phyloP scores from a whole-genome alignment of 441 rosid species.

The Mallotus japonicus region DNA sequence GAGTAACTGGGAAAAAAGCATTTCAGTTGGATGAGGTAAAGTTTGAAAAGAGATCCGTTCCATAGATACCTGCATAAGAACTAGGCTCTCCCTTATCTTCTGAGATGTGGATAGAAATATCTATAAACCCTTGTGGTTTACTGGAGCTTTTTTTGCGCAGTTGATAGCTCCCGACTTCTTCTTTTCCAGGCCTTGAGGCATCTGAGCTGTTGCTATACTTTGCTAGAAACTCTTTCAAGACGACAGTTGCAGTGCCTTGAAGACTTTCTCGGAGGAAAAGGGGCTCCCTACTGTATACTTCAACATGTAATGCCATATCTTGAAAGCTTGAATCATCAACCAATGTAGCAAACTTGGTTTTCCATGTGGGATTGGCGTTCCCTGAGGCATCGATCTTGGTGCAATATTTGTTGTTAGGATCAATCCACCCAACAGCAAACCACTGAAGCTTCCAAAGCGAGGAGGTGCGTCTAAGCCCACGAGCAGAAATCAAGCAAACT shows the following conservation, averaged over 20 bases:
- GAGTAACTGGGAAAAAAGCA: too few relatives aligned
- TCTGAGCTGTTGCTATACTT: constrained; percentile 40
- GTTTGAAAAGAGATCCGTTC: neutral
- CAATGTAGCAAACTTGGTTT: constrained; percentile 65
- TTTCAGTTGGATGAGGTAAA: neutral
- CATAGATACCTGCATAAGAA: constrained; percentile 37
- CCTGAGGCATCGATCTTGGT: constrained; percentile 68
- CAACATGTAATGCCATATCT: constrained; percentile 53
- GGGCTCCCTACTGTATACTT: constrained; percentile 85
- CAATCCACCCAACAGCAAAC: constrained; percentile 91
- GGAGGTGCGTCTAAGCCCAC: constrained; percentile 67
- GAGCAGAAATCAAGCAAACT: constrained; percentile 74
- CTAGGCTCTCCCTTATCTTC: constrained; percentile 51
- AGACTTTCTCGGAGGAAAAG: constrained; percentile 79
- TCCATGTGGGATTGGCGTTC: constrained; percentile 68
- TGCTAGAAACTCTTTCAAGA: constrained; percentile 59
- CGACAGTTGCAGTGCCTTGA: constrained; percentile 67
- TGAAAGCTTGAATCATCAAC: constrained; percentile 53
- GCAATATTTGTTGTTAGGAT: constrained; percentile 79
- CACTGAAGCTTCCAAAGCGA: constrained; percentile 82
- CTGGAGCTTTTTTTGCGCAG: constrained; percentile 59
- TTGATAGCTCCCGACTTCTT: constrained; percentile 79
- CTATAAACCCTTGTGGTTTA: constrained; percentile 75
- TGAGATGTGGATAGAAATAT: constrained; percentile 59
- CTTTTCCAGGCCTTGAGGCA: constrained; percentile 32